Conservation (phyloP, 805 yeast species). For the Yarrowia sp. region DNA sequence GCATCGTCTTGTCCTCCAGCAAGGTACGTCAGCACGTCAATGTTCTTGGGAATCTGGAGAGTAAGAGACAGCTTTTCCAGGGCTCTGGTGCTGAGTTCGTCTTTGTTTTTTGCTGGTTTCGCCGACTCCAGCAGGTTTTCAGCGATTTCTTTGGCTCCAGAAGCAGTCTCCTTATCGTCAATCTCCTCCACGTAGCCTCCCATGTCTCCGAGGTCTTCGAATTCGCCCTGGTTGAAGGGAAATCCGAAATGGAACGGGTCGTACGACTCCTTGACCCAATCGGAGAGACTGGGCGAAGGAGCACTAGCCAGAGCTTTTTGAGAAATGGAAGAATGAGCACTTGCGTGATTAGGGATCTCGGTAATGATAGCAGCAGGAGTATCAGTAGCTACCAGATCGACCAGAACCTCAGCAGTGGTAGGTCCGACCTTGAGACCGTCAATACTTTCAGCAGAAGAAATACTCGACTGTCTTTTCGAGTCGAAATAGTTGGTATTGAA, state of each 20-base stretch:
- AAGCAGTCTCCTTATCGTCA: not conserved
- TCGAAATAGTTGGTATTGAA: not conserved
- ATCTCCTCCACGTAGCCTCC: slow-evolving; percentile 21
- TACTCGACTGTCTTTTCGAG: not conserved
- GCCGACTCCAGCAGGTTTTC: not conserved
- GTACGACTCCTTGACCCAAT: slow-evolving; percentile 1
- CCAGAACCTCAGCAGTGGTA: not conserved
- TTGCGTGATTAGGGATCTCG: not conserved
- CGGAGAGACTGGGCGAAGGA: slow-evolving; percentile 7
- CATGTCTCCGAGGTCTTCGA: slow-evolving; percentile 8
- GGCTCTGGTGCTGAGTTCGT: not conserved
- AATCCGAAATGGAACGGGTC: slow-evolving; percentile 23
- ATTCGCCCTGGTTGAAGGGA: slow-evolving; percentile 6
- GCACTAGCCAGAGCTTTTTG: slow-evolving; percentile 3
- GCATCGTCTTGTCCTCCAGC: slow-evolving; percentile 25
- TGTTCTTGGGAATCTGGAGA: slow-evolving; percentile 11
- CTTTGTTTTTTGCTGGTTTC: not conserved
- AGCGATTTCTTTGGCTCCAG: not conserved
- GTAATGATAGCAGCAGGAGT: not conserved
- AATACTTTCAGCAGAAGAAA: not conserved
- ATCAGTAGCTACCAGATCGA: not conserved
- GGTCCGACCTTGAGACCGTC: not conserved
- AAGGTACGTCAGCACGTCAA: slow-evolving; percentile 15
- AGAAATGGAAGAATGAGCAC: slow-evolving; percentile 11
- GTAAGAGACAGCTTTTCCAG: slow-evolving; percentile 6